phyloP scores from a whole-genome alignment of 768 basidiomycete genomes.

The button mushroom (Agaricus bisporus) region DNA sequence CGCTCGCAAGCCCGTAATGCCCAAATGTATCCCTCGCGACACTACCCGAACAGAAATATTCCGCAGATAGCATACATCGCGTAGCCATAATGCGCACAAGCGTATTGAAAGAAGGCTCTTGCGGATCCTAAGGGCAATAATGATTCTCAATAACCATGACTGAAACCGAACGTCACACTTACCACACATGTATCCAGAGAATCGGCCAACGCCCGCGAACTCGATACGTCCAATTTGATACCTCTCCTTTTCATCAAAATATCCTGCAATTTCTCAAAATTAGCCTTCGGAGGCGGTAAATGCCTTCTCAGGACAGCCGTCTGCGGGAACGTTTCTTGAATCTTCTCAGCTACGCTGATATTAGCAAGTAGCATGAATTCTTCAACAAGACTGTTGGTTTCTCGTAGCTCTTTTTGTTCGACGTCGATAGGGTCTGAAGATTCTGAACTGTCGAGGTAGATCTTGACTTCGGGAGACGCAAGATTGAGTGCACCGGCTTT shows the following conservation, averaged over 20 bases:
- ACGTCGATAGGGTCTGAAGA: slow-evolving; percentile 96
- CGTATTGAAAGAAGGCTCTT: slow-evolving; percentile 90
- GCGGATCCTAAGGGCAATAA: slow-evolving; percentile 51
- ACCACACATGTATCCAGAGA: slow-evolving; percentile 88
- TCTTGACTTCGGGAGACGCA: slow-evolving; percentile 97
- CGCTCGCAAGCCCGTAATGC: slow-evolving; percentile 95
- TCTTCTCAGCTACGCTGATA: slow-evolving; percentile 86
- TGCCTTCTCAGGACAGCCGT: slow-evolving; percentile 93
- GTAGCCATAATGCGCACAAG: slow-evolving; percentile 99
- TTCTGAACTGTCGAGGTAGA: slow-evolving; percentile 89
- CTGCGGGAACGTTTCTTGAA: slow-evolving; percentile 92
- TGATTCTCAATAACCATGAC: background rate
- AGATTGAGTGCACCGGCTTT: slow-evolving; percentile 95
- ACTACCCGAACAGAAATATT: slow-evolving; percentile 96
- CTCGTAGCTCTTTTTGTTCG: slow-evolving; percentile 86
- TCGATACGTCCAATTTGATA: slow-evolving; percentile 81
- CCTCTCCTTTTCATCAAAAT: slow-evolving; percentile 83
- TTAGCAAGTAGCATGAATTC: slow-evolving; percentile 99
- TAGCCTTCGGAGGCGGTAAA: slow-evolving; percentile 83
- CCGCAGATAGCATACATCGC: slow-evolving; percentile 95
- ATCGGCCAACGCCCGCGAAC: slow-evolving; percentile 81
- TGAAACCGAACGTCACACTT: slow-evolving; percentile 20
- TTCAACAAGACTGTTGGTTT: slow-evolving; percentile 96
- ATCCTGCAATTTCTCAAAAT: slow-evolving; percentile 95
- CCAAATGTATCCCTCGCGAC: slow-evolving; percentile 89